Percentiles rank a stretch among this genome's conserved stretches.
Conservation (phyloP, 2,329 filamentous ascomycete genomes). For the Colletotrichum sp. region DNA sequence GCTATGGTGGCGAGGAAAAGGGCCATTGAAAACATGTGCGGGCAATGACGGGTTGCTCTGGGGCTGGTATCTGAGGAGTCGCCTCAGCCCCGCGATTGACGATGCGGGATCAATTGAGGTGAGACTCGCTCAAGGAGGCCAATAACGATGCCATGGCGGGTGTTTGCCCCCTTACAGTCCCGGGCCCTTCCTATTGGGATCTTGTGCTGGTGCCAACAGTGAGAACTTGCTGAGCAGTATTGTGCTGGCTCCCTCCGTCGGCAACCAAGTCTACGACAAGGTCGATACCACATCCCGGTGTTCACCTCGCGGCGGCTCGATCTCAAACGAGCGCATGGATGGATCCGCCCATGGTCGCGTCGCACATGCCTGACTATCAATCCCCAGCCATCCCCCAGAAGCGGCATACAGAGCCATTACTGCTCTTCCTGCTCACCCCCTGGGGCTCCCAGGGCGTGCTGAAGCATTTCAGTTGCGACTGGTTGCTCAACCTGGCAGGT, state of each 20-base stretch:
- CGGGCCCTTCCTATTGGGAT: background rate
- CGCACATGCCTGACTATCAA: background rate
- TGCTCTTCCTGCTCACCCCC: background rate
- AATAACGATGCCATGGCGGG: accelerated
- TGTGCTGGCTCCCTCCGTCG: background rate
- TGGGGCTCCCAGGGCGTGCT: too few species aligned
- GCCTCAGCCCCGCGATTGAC: accelerated
- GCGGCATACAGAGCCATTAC: background rate
- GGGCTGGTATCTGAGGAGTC: background rate
- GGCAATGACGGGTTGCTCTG: background rate
- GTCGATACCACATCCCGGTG: background rate
- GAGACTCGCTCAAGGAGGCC: background rate
- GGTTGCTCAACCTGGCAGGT: background rate
- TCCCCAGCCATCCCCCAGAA: background rate
- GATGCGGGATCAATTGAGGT: background rate
- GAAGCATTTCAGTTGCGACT: too few species aligned
- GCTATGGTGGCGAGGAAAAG: background rate
- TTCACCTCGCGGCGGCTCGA: background rate
- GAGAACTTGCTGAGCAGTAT: too few species aligned
- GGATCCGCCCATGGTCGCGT: background rate
- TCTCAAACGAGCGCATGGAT: background rate
- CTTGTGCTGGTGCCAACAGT: background rate
- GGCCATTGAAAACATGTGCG: background rate
- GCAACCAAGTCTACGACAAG: background rate
- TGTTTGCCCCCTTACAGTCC: background rate